Conservation (phyloP, 2,329 filamentous ascomycete species). For the Sphaerostilbella broomeana region DNA sequence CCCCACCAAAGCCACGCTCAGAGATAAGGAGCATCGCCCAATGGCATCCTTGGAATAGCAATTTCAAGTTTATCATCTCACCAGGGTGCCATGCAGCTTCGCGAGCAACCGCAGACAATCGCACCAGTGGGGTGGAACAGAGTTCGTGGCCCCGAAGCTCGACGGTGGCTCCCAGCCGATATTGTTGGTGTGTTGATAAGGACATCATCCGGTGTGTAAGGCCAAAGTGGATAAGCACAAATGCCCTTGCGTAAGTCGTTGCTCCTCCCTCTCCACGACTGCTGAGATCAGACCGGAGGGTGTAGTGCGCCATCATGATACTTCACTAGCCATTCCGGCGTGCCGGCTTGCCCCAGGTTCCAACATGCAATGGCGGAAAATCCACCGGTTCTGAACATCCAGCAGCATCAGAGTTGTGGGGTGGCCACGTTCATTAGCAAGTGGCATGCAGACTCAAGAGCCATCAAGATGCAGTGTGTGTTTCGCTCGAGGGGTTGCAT, state of each 20-base stretch:
- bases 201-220: constrained; percentile 8
- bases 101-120: constrained; percentile 10
- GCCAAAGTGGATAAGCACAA: constrained; percentile 12
- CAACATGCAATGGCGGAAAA: too few relatives aligned
- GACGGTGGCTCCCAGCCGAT: constrained; percentile 4
- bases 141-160: constrained; percentile 4
- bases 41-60: constrained; percentile 14
- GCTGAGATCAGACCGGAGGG: too few relatives aligned
- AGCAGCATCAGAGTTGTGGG: too few relatives aligned
- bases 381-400: too few relatives aligned
- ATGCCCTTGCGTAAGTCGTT: constrained; percentile 13
- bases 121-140: constrained; percentile 3
- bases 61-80: constrained; percentile 5
- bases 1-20: constrained; percentile 18
- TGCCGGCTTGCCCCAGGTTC: too few relatives aligned
- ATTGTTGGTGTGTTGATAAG: constrained; percentile 6
- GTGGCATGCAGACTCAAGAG: too few relatives aligned
- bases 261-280: too few relatives aligned
- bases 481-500: too few relatives aligned
- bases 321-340: too few relatives aligned
- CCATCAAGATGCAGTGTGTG: too few relatives aligned
- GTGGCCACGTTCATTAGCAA: too few relatives aligned
- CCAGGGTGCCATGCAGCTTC: constrained; percentile 10
- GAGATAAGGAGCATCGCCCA: constrained; percentile 25
- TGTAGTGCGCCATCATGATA: too few relatives aligned